Evolutionary conservation across 129 eudicot genomes (phyloP), one percentile per base, ranked within the genome.

Genomic region (Flaveria sonorensis): DNA sequence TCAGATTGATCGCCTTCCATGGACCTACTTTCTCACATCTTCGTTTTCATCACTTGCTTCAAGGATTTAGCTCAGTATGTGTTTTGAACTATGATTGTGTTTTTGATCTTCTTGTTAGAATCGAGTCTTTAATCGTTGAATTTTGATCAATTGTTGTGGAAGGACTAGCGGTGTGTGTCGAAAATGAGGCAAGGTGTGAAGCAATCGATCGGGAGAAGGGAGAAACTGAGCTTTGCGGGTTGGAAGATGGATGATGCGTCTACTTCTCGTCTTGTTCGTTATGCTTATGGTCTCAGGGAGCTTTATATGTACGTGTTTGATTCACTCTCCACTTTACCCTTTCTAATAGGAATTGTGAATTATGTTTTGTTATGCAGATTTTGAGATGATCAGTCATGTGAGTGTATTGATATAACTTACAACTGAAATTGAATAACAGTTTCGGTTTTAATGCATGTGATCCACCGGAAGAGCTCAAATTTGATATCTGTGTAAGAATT

Each of bases 241-340:
- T 91, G 93, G 93, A 91, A 87, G 47, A 89, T 89, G 92, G 93
- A 94, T 12, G 99, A 94, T 75, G 90, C 86, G 2, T 87, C 97
- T 30, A 89, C 94, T 59, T 83, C 94, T 78, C 92, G 99, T 48
- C 82, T 94, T 15, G 92, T 94, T 83, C 82, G 59, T 47, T 86
- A 80, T 67, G 97, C 98, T 72, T 87, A 86, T 63, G 68, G 79
- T 63, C 98, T 93, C 82, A 93, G 82, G 80, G 97, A 93, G 74
- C 95, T 93, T 60, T 97, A 93, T 79, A 93, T 93, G 98, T 93
- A 88, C 10, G 72, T 40, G 11, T 36, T 56, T 7, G 2, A 10
- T 30, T 56, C 46, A 23, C 11, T 52, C 56, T 10, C 23, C 53
- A 14, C 65, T 60, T 64, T 52, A 60, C 18, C 19, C 16, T 24